Base-by-base conservation (phyloP, 371 early-diverging fungal species). In the Mortierella sp. region DNA sequence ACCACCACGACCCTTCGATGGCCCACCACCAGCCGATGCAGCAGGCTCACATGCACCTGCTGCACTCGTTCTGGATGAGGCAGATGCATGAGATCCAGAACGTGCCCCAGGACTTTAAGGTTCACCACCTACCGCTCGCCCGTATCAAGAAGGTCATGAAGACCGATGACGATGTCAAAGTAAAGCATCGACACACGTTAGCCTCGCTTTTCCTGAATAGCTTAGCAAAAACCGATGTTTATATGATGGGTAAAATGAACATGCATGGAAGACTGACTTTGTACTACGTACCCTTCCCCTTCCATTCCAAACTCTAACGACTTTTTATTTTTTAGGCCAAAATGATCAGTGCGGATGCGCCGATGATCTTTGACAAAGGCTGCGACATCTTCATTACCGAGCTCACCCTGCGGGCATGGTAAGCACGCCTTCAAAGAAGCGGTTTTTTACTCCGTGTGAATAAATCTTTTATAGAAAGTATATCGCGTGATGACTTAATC, bases 61-160 rank as follows among this genome's bases (percentile, higher is more conserved):
- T 86, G 14, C 76, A 79, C 45, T 69, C 83, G 14, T 92, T 91
- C 71, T 92, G 92, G 92, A 79, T 85, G 69, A 82, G 79, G 11
- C 91, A 91, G 67, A 82, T 89, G 72, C 80, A 85, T 16, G 88
- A 89, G 68, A 84, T 92, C 39, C 87, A 90, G 50, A 86, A 89
- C 66, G 86, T 87, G 10, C 76, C 81, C 63, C 89, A 89, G 41
- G 98, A 98, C 84, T 97, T 96, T 87, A 99, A 98, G 86, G 90
- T 92, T 45, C 97, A 99, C 79, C 92, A 94, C 37, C 86, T 99
- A 74, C 99, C 99, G 13, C 87, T 99, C 61, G 99, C 99, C n/a
- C 88, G 99, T 47, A 99, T 99, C 77, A 99, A 99, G 85, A 97
- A 99, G 85, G 97, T 99, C 52, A 99, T 99, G 99, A 99, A 99